These are phyloP conservation scores for Haematococcus lacustris DNA, from an alignment of 139 green algal genomes.

Conservation along the genomic window DNA sequence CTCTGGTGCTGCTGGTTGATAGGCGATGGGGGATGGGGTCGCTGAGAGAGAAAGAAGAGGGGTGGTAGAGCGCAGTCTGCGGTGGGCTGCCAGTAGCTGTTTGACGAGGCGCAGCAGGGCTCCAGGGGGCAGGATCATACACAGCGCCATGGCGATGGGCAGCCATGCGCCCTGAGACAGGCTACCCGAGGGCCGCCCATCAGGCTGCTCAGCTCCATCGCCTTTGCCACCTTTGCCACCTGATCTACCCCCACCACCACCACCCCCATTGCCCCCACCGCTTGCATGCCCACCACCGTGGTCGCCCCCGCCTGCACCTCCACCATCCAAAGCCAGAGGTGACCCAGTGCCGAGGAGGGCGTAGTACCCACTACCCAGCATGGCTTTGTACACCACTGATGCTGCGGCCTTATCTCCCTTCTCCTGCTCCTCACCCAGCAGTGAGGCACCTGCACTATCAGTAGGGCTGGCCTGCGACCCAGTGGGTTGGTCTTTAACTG, in stretches of 20 bases:
- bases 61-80: too few relatives aligned
- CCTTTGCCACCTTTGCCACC: not conserved
- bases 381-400: not conserved
- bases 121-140: conserved; percentile 10
- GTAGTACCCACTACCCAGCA: not conserved
- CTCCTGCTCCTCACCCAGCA: conserved; percentile 1
- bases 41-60: too few relatives aligned
- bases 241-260: too few relatives aligned
- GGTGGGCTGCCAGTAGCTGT: too few relatives aligned
- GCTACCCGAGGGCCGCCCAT: not conserved
- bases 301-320: not conserved
- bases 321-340: not conserved
- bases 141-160: conserved; percentile 7
- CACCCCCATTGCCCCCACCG: too few relatives aligned
- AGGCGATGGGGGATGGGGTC: too few relatives aligned
- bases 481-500: not conserved
- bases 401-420: too few relatives aligned
- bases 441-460: not conserved
- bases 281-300: not conserved
- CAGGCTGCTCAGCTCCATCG: not conserved
- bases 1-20: too few relatives aligned
- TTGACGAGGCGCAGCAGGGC: conserved; percentile 8
- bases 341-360: not conserved
- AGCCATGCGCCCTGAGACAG: conserved; percentile 2
- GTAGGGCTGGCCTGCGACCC: not conserved